Conservation (phyloP, 345 rosid species). For the Firmiana major region DNA sequence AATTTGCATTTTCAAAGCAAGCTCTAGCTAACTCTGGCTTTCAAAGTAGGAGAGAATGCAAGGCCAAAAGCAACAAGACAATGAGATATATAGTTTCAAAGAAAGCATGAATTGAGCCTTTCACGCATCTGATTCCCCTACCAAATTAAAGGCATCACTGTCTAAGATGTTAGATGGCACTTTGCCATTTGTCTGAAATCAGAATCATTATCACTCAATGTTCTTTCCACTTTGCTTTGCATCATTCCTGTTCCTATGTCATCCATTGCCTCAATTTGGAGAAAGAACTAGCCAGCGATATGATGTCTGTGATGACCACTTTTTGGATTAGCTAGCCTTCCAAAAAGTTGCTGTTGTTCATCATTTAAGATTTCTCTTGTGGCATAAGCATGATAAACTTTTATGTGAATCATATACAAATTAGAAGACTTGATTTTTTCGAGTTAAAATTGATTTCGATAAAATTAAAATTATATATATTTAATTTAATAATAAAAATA, state of each 20-base stretch:
- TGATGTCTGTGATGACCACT: not conserved
- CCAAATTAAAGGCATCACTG: too few species aligned
- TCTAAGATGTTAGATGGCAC: not conserved
- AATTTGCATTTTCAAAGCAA: conserved; percentile 19
- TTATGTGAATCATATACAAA: not conserved
- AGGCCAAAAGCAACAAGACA: not conserved
- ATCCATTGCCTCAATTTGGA: not conserved
- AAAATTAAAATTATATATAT: too few species aligned
- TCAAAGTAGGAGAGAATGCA: not conserved
- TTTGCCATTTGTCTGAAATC: not conserved
- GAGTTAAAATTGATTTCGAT: too few species aligned
- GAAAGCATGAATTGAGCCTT: not conserved
- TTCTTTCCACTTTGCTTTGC: conserved; percentile 2
- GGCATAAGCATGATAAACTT: not conserved
- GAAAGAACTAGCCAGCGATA: not conserved
- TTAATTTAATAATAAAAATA: too few species aligned
- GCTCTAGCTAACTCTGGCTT: not conserved
- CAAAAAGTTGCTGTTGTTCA: not conserved
- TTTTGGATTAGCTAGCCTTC: not conserved
- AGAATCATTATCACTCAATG: conserved; percentile 2
- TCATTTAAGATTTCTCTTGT: not conserved
- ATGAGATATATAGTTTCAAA: conserved; percentile 1
- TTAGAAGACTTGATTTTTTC: too few species aligned
- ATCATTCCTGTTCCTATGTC: conserved; percentile 11
- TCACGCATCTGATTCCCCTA: not conserved